These are phyloP conservation scores for Oemleria cerasiformis DNA, from an alignment of 306 rosid species.

Conservation along the genomic window DNA sequence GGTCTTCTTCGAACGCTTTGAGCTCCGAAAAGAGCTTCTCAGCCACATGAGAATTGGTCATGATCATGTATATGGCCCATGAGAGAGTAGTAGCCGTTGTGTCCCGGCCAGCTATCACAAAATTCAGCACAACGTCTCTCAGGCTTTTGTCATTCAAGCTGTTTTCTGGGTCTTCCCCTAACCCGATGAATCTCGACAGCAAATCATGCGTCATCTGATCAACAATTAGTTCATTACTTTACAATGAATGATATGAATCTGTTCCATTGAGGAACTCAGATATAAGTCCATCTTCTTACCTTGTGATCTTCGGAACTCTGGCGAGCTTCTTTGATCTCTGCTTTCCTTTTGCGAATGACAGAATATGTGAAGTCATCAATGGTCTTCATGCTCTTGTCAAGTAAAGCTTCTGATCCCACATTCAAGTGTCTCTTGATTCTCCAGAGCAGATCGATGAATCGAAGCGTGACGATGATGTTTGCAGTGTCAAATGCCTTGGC, in stretches of 20 bases:
- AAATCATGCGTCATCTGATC: conserved; percentile 80
- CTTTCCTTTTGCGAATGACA: conserved; percentile 69
- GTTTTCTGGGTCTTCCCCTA: conserved; percentile 49
- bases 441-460: conserved; percentile 90
- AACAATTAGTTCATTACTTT: background rate
- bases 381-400: conserved; percentile 62
- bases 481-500: conserved; percentile 85
- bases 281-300: conserved; percentile 32
- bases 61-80: conserved; percentile 88
- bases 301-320: conserved; percentile 33
- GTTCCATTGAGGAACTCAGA: background rate
- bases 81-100: conserved; percentile 93
- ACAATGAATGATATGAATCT: background rate
- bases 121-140: conserved; percentile 84
- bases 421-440: conserved; percentile 61
- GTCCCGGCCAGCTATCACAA: conserved; percentile 97
- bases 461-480: conserved; percentile 77
- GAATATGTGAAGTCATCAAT: conserved; percentile 83
- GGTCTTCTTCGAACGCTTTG: conserved; percentile 55
- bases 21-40: conserved; percentile 74
- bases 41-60: conserved; percentile 66
- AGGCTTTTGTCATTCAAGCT: conserved; percentile 65
- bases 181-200: conserved; percentile 79
- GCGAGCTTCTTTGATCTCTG: conserved; percentile 57
- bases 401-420: conserved; percentile 82